phyloP scores from a whole-genome alignment of 208 protist species.

The Jaenimonas drosophilae region DNA sequence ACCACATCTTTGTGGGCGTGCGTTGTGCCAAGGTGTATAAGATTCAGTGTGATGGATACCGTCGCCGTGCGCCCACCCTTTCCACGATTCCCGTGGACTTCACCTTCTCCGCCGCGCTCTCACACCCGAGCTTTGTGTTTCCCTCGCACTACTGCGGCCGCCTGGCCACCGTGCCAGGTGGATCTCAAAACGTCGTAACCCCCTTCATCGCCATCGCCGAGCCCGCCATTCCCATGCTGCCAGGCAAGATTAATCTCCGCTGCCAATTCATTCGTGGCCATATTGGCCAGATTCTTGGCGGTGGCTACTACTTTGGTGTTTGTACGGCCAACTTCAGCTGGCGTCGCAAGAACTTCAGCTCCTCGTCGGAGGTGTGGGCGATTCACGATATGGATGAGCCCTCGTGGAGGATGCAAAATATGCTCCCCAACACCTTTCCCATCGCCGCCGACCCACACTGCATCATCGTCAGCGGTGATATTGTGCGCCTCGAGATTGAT shows the following conservation, averaged over 20 bases:
- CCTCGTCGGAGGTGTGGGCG: constrained; percentile 71
- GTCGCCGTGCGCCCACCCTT: constrained; percentile 9
- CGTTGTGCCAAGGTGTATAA: constrained; percentile 50
- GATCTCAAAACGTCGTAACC: constrained; percentile 30
- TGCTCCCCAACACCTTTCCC: constrained; percentile 41
- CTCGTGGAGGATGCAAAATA: constrained; percentile 71
- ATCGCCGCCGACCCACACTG: constrained; percentile 66
- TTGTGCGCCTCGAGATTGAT: constrained; percentile 74
- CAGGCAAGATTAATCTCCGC: constrained; percentile 52
- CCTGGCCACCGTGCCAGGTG: constrained; percentile 64
- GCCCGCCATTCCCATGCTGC: constrained; percentile 34
- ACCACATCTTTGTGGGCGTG: constrained; percentile 67
- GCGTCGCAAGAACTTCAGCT: constrained; percentile 59
- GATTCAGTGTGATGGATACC: constrained; percentile 21
- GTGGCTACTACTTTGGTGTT: constrained; percentile 86
- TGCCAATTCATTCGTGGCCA: constrained; percentile 79
- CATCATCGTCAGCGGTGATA: constrained; percentile 85
- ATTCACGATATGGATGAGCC: constrained; percentile 86
- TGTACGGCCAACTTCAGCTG: constrained; percentile 60
- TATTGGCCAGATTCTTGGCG: constrained; percentile 82
- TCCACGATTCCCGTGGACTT: constrained; percentile 38
- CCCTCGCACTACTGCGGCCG: constrained; percentile 64
- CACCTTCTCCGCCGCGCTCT: constrained; percentile 60
- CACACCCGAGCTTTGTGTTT: constrained; percentile 61
- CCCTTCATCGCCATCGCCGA: constrained; percentile 87